These are phyloP conservation scores for Corrigiola litoralis DNA, from an alignment of 179 eudicot genomes.

Conservation along the genomic window DNA sequence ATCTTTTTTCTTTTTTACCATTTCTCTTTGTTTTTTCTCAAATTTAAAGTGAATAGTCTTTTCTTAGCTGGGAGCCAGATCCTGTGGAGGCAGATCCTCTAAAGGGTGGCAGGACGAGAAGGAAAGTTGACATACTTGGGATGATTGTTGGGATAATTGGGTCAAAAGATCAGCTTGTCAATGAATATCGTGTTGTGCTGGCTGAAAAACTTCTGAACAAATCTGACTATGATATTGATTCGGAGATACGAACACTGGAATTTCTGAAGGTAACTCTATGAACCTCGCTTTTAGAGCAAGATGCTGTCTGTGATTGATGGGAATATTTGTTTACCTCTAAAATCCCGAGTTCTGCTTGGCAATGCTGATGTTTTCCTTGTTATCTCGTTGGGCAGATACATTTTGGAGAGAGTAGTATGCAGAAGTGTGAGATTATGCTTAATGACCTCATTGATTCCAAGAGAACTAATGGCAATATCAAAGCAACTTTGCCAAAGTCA, in stretches of 20 bases:
- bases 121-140: constrained; percentile 92
- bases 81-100: constrained; percentile 94
- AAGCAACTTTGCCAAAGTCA: constrained; percentile 67
- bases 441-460: constrained; percentile 97
- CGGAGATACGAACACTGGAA: constrained; percentile 91
- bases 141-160: constrained; percentile 98
- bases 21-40: neutral
- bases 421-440: constrained; percentile 96
- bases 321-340: neutral
- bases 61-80: constrained; percentile 94
- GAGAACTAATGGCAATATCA: constrained; percentile 79
- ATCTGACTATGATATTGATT: constrained; percentile 90
- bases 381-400: constrained; percentile 57
- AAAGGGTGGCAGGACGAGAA: constrained; percentile 60
- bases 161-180: constrained; percentile 93
- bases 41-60: constrained; percentile 5
- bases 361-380: constrained; percentile 13
- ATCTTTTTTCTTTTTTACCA: neutral
- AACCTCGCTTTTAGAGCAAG: neutral
- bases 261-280: constrained; percentile 65
- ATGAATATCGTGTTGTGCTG: constrained; percentile 94
- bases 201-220: constrained; percentile 97
- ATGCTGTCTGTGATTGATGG: neutral
- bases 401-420: constrained; percentile 99
- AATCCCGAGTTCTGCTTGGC: constrained; percentile 1